Percentiles rank a stretch among this genome's conserved stretches.
Conservation (phyloP, 345 rosid species). For the Pugionium cornutum region DNA sequence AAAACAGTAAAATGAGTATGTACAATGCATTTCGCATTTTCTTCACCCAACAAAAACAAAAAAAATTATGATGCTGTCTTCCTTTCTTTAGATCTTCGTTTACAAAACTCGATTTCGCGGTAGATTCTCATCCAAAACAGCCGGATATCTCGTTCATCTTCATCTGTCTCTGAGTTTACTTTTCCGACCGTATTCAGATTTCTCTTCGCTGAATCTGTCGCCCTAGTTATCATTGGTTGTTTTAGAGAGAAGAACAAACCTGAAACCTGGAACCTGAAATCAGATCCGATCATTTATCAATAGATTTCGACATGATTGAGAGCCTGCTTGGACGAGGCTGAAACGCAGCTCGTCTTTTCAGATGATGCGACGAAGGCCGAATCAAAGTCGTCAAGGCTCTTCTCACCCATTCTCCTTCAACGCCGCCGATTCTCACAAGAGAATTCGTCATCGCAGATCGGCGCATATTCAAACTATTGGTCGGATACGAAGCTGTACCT, state of each 20-base stretch:
- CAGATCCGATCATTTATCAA: slow-evolving; percentile 32
- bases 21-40: slow-evolving; percentile 38
- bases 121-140: background rate
- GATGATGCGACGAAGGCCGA: slow-evolving; percentile 88
- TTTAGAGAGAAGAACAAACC: slow-evolving; percentile 37
- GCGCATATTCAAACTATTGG: slow-evolving; percentile 70
- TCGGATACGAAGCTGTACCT: slow-evolving; percentile 45
- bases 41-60: slow-evolving; percentile 42
- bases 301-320: slow-evolving; percentile 61
- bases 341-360: slow-evolving; percentile 57
- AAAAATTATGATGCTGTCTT: slow-evolving; percentile 30
- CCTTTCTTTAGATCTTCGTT: slow-evolving; percentile 18
- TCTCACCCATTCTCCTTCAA: slow-evolving; percentile 89
- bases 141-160: slow-evolving; percentile 14
- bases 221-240: background rate
- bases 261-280: slow-evolving; percentile 17
- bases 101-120: slow-evolving; percentile 31
- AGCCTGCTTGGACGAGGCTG: slow-evolving; percentile 76
- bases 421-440: slow-evolving; percentile 86
- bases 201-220: slow-evolving; percentile 25
- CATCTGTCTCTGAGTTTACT: background rate
- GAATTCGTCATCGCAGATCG: slow-evolving; percentile 94
- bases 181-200: background rate
- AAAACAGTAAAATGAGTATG: slow-evolving; percentile 32
- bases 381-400: slow-evolving; percentile 87